Conservation (phyloP, 2,329 filamentous ascomycete genomes). For the Thelonectria olida region DNA sequence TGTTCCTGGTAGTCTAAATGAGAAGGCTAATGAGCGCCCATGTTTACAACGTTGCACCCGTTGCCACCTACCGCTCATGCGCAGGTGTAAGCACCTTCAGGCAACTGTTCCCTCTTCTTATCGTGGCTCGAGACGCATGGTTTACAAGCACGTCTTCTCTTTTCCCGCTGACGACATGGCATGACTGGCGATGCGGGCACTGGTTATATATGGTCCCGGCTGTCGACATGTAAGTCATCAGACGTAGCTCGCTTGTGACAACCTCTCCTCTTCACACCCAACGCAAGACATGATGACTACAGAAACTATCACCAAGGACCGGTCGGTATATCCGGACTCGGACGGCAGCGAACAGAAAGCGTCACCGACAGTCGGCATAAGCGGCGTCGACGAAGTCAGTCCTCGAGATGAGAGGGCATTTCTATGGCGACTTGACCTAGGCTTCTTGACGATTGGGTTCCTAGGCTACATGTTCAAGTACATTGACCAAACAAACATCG, state of each 20-base stretch:
- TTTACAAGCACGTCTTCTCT: neutral
- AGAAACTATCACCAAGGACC: too few relatives aligned
- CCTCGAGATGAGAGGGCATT: conserved; percentile 5
- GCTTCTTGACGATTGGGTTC: conserved; percentile 10
- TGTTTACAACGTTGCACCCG: too few relatives aligned
- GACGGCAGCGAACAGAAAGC: neutral
- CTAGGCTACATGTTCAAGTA: conserved; percentile 24
- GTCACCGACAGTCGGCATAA: neutral
- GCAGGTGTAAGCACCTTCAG: too few relatives aligned
- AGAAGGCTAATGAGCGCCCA: too few relatives aligned
- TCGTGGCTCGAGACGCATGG: neutral
- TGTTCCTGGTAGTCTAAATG: too few relatives aligned
- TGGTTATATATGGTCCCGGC: neutral
- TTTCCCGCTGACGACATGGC: neutral
- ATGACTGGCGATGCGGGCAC: neutral
- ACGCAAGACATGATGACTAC: too few relatives aligned
- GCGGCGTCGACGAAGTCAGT: neutral
- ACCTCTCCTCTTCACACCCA: too few relatives aligned
- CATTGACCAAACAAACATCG: conserved; percentile 23
- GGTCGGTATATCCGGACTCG: neutral
- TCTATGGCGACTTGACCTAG: conserved; percentile 9
- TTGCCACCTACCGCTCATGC: too few relatives aligned
- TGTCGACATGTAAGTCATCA: too few relatives aligned
- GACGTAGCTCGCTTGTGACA: too few relatives aligned
- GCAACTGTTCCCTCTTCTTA: neutral